A percentile compares a stretch with the other conserved stretches of the same genome.
Evolutionary conservation across 805 yeast genomes (phyloP).

Genomic region (Cyberlindnera veronae): DNA sequence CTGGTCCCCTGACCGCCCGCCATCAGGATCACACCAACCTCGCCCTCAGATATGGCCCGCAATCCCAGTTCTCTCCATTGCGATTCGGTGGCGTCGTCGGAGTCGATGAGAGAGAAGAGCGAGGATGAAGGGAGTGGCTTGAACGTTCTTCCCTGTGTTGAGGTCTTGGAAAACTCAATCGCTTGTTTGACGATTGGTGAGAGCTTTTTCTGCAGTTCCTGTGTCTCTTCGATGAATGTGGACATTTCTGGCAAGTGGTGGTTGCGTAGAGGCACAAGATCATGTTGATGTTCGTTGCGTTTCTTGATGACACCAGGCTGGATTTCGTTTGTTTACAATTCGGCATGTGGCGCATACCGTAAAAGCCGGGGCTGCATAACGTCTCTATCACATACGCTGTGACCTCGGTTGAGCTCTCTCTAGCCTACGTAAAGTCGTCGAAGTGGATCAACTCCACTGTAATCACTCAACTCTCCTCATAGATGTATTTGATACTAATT

Average conservation of each 20-base stretch:
- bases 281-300: background rate
- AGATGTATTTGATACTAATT: no score
- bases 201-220: slow-evolving; percentile 20
- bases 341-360: slow-evolving; percentile 7
- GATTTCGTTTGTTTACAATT: slow-evolving; percentile 8
- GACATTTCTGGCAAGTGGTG: slow-evolving; percentile 15
- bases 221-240: slow-evolving; percentile 10
- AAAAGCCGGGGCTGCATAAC: no score
- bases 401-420: no score
- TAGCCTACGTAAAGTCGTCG: no score
- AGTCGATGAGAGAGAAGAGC: slow-evolving; percentile 41
- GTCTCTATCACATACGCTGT: no score
- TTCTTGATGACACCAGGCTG: background rate
- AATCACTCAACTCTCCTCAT: no score
- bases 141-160: slow-evolving; percentile 30
- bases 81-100: slow-evolving; percentile 22
- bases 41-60: slow-evolving; percentile 60
- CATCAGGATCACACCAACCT: slow-evolving; percentile 87
- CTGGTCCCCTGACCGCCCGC: slow-evolving; percentile 99
- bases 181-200: slow-evolving; percentile 36
- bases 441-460: no score
- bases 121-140: slow-evolving; percentile 51
- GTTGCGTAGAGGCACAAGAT: background rate
- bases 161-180: slow-evolving; percentile 33
- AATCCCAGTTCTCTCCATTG: slow-evolving; percentile 47